A percentile compares a stretch with the other conserved stretches of the same genome.
These are phyloP conservation scores for Moricandia arvensis DNA, from an alignment of 345 rosid genomes.

Conservation along the genomic window DNA sequence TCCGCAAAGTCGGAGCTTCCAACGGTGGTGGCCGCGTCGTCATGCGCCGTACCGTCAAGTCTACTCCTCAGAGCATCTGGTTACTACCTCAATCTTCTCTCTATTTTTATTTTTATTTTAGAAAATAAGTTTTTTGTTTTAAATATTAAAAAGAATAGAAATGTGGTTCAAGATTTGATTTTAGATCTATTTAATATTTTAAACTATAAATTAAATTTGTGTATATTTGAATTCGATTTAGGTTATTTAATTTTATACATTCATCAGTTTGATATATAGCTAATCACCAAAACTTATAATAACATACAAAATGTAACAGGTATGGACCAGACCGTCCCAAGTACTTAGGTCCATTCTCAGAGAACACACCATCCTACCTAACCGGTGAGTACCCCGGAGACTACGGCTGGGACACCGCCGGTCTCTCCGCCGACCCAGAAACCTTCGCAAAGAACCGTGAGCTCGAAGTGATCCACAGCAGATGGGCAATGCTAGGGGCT, in stretches of 20 bases:
- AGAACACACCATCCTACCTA: slow-evolving; percentile 47
- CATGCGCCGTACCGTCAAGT: slow-evolving; percentile 86
- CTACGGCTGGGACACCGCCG: slow-evolving; percentile 58
- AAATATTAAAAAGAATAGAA: background rate
- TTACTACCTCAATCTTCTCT: slow-evolving; percentile 7
- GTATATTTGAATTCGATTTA: background rate
- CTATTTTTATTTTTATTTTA: background rate
- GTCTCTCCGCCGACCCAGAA: slow-evolving; percentile 54
- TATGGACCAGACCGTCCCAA: slow-evolving; percentile 46
- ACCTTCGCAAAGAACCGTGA: slow-evolving; percentile 49
- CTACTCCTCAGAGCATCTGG: slow-evolving; percentile 88
- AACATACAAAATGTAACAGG: background rate
- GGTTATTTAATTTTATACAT: background rate
- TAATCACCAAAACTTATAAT: background rate
- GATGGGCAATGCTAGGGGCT: slow-evolving; percentile 54
- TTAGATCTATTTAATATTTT: background rate
- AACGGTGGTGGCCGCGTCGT: slow-evolving; percentile 57
- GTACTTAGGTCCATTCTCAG: slow-evolving; percentile 50
- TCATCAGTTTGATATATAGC: background rate
- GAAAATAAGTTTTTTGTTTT: background rate
- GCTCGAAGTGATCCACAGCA: slow-evolving; percentile 52
- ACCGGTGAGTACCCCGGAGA: slow-evolving; percentile 53
- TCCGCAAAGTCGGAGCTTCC: slow-evolving; percentile 57
- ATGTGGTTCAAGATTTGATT: background rate
- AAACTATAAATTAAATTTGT: background rate